Evolutionary conservation across 2,329 filamentous ascomycete genomes (phyloP).

Genomic region (Talaromyces islandicus): DNA sequence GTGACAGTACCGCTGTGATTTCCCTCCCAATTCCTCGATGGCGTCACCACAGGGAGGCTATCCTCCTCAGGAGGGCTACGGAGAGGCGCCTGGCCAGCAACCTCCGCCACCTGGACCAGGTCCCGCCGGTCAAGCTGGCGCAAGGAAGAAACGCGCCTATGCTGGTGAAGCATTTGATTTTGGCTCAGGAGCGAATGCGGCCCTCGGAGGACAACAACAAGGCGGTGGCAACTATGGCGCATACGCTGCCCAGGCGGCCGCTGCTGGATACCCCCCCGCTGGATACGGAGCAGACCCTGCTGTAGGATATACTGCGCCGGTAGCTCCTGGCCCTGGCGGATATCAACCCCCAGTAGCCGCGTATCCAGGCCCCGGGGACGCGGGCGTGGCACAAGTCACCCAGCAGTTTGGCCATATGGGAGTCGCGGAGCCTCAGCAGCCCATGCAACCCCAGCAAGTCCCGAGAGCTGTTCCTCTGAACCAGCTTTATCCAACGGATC

Average conservation of each 20-base stretch:
- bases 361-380: slow-evolving; percentile 54
- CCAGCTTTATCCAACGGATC: slow-evolving; percentile 85
- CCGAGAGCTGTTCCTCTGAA: slow-evolving; percentile 59
- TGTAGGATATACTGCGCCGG: slow-evolving; percentile 19
- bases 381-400: slow-evolving; percentile 65
- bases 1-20: neutral
- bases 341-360: slow-evolving; percentile 64
- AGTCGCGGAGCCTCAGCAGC: slow-evolving; percentile 50
- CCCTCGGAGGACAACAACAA: slow-evolving; percentile 41
- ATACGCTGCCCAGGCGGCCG: slow-evolving; percentile 51
- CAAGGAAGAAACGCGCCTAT: slow-evolving; percentile 82
- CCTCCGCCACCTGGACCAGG: slow-evolving; percentile 26
- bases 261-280: slow-evolving; percentile 38
- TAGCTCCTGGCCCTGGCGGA: slow-evolving; percentile 43
- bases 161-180: slow-evolving; percentile 94
- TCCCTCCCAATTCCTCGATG: slow-evolving; percentile 29
- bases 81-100: slow-evolving; percentile 31
- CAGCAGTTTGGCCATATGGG: slow-evolving; percentile 79
- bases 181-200: slow-evolving; percentile 77
- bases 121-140: slow-evolving; percentile 29
- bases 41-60: slow-evolving; percentile 48
- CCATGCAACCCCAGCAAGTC: slow-evolving; percentile 38
- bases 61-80: slow-evolving; percentile 46
- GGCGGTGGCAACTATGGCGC: slow-evolving; percentile 58
- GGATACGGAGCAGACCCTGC: slow-evolving; percentile 39